Base-by-base conservation (phyloP, 2,329 filamentous ascomycete species). In the Orbilia javanica region DNA sequence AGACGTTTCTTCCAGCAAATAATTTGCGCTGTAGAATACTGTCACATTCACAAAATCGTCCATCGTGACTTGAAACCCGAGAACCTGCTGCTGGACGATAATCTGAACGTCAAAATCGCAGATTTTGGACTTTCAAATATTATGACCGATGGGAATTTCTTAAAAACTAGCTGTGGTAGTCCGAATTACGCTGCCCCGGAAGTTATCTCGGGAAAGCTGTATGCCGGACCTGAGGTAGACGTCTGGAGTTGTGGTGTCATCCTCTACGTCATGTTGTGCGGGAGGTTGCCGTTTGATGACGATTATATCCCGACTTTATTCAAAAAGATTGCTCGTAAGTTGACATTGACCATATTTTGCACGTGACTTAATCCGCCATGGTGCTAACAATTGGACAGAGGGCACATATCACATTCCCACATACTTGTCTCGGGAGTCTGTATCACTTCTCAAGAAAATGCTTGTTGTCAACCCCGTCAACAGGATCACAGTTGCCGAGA, bases 51-150 rank as follows among this genome's bases (percentile, higher is more conserved):
- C 87, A 98, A 98, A 86, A 98, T 99, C 82, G 96, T 98, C 46
- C 96, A 99, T 85, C 92, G 96, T 84, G 96, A 99, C 84, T 86
- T 99, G 79, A 99, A 99, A 85, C 96, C 96, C 8, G 96, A 99
- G 87, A 99, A 99, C 83, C 86, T 99, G 60, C 89, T 99, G 50
- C 90, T 99, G 64, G 96, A 99, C 85, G 93, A 96, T 80, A 91
- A 96, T 76, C 91, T 97, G 83, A 97, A 99, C 82, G 95, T 99
- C 85, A 99, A 99, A 87, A 99, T 99, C 86, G 96, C 96, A 82
- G 96, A 99, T 85, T 99, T 99, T 81, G 96, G 96, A 73, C 87
- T 99, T 72, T 98, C 95, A 86, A 99, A 99, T 84, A 99, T 99
- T 85, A 99, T 99, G 96, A 98, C 96, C 0, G 96, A 99, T 83